Evolutionary conservation across 257 asterid species (phyloP).

Genomic region (Nicotiana undulata): DNA sequence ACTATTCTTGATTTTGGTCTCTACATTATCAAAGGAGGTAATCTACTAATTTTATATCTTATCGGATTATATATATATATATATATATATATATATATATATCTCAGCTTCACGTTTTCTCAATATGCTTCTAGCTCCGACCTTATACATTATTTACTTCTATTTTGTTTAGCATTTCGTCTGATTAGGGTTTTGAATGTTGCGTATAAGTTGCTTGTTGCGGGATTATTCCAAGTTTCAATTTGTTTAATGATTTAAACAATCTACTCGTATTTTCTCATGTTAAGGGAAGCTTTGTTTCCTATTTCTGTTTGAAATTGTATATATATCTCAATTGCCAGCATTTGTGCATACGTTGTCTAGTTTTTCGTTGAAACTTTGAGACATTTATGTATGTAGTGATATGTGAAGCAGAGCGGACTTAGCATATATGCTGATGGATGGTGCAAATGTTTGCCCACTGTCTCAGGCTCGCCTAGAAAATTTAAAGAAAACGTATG

Average conservation of each 20-base stretch:
- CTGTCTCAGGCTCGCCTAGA: no score
- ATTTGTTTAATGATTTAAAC: neutral
- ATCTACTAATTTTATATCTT: neutral
- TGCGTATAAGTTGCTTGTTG: neutral
- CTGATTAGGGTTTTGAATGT: neutral
- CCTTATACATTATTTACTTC: neutral
- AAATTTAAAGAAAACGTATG: no score
- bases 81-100: no score
- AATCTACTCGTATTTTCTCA: neutral
- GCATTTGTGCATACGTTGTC: neutral
- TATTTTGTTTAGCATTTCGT: neutral
- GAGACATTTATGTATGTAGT: neutral
- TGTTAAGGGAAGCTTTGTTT: neutral
- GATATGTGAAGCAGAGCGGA: neutral
- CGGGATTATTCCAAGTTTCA: neutral
- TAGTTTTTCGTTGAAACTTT: neutral
- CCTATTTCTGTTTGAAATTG: neutral
- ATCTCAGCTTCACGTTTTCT: neutral
- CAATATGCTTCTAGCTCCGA: no score
- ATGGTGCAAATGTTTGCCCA: no score
- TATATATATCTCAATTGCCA: neutral
- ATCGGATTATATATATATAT: neutral
- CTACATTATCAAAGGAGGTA: conserved; percentile 55
- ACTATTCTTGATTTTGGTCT: conserved; percentile 62
- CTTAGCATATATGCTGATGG: no score